Evolutionary conservation across 371 early-diverging fungal genomes (phyloP).

Genomic region (Mucor velutinosus): DNA sequence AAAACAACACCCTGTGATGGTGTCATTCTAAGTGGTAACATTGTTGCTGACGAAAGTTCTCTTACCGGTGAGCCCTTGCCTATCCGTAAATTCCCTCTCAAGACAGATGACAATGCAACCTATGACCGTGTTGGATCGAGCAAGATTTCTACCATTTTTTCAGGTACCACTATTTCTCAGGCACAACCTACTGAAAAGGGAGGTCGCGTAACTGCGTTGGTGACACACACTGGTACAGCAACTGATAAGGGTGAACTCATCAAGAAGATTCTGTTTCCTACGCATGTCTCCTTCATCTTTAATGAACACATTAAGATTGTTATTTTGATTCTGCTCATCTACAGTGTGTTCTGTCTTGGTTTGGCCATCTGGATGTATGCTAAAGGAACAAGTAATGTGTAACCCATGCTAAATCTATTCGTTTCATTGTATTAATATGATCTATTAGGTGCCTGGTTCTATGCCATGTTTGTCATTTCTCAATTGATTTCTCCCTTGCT

Average conservation of each 20-base stretch:
- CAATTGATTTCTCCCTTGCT: constrained; percentile 75
- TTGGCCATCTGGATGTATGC: constrained; percentile 58
- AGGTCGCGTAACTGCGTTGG: constrained; percentile 57
- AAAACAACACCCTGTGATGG: constrained; percentile 69
- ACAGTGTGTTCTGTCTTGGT: constrained; percentile 57
- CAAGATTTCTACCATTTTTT: constrained; percentile 59
- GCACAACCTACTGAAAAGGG: constrained; percentile 37
- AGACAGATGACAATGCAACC: constrained; percentile 28
- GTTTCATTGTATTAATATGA: neutral
- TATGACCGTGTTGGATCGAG: constrained; percentile 47
- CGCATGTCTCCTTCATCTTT: constrained; percentile 64
- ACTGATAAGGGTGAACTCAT: constrained; percentile 79
- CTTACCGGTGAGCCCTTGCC: constrained; percentile 70
- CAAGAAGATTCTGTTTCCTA: constrained; percentile 74
- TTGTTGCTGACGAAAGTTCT: constrained; percentile 73
- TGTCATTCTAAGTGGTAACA: constrained; percentile 67
- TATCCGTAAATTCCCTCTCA: constrained; percentile 60
- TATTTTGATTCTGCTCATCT: constrained; percentile 58
- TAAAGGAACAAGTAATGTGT: constrained; percentile 31
- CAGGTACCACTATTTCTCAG: constrained; percentile 55
- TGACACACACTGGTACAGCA: constrained; percentile 71
- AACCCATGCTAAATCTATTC: neutral
- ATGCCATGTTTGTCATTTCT: constrained; percentile 71
- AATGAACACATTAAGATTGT: constrained; percentile 72
- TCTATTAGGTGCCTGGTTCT: constrained; percentile 51